These are phyloP conservation scores for Recurvomyces mirabilis DNA, from an alignment of 495 filamentous ascomycete species.

Conservation along the genomic window DNA sequence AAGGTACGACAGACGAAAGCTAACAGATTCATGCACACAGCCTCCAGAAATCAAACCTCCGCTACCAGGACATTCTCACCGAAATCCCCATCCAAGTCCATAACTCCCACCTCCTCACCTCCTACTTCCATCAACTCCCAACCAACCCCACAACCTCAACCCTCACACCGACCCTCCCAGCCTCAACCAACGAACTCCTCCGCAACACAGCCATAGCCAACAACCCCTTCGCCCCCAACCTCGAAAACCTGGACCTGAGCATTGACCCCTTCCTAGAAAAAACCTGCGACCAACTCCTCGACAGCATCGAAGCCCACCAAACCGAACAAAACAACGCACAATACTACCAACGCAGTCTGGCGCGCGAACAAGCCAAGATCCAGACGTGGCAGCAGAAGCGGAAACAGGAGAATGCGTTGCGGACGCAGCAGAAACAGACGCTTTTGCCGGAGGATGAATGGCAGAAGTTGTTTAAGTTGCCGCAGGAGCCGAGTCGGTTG, in stretches of 20 bases:
- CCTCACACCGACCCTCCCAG: constrained; percentile 53
- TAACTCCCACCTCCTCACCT: constrained; percentile 94
- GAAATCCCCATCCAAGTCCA: constrained; percentile 88
- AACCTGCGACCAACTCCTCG: constrained; percentile 88
- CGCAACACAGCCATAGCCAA: constrained; percentile 37
- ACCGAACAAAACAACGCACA: constrained; percentile 98
- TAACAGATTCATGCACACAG: constrained; percentile 31
- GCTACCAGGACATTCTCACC: constrained; percentile 86
- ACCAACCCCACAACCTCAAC: constrained; percentile 39
- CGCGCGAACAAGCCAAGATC: constrained; percentile 92
- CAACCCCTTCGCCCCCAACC: constrained; percentile 69
- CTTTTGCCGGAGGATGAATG: constrained; percentile 93
- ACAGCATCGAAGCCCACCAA: constrained; percentile 93
- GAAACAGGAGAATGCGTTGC: constrained; percentile 80
- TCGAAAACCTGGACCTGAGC: constrained; percentile 74
- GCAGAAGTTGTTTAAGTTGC: constrained; percentile 94
- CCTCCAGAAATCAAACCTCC: constrained; percentile 80
- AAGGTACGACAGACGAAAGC: background rate
- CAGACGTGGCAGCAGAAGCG: constrained; percentile 90
- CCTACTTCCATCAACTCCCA: constrained; percentile 83
- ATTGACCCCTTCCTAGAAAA: constrained; percentile 99
- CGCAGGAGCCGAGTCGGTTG: constrained; percentile 80
- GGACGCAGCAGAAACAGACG: constrained; percentile 75
- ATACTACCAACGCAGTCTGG: constrained; percentile 93
- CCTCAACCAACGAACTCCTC: constrained; percentile 63